These are phyloP conservation scores for Pleurotus pulmonarius DNA, from an alignment of 768 basidiomycete species.

Conservation along the genomic window DNA sequence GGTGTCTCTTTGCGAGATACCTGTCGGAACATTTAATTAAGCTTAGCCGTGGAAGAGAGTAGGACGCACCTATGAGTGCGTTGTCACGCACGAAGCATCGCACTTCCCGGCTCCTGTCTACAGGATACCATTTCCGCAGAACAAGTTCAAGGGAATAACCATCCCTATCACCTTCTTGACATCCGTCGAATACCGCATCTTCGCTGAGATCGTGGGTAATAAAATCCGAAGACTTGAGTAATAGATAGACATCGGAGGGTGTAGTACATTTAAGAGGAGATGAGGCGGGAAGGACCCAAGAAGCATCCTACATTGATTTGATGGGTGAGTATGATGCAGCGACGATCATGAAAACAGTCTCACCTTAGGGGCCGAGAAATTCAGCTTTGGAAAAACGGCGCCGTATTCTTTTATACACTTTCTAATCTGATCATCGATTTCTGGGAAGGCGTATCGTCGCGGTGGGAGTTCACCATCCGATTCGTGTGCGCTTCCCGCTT, in stretches of 20 bases:
- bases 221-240: conserved; percentile 92
- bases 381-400: conserved; percentile 93
- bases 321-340: not conserved
- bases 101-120: conserved; percentile 82
- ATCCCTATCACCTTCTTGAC: conserved; percentile 20
- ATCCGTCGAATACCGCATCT: conserved; percentile 65
- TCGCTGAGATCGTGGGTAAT: conserved; percentile 71
- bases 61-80: conserved; percentile 62
- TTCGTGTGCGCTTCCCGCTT: not conserved
- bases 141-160: conserved; percentile 77
- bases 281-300: conserved; percentile 84
- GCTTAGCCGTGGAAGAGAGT: not conserved
- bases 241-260: conserved; percentile 86
- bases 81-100: conserved; percentile 85
- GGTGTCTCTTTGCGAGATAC: conserved; percentile 81
- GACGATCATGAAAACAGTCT: not conserved
- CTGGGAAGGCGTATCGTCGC: conserved; percentile 67
- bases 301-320: conserved; percentile 67
- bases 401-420: conserved; percentile 63
- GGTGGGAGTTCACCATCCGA: conserved; percentile 11
- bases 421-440: conserved; percentile 72
- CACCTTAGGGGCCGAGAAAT: conserved; percentile 93
- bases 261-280: conserved; percentile 84
- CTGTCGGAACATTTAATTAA: conserved; percentile 32
- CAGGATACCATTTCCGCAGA: conserved; percentile 84